Evolutionary conservation across 2,329 filamentous ascomycete species (phyloP).

Genomic region (Botrytis fabae): DNA sequence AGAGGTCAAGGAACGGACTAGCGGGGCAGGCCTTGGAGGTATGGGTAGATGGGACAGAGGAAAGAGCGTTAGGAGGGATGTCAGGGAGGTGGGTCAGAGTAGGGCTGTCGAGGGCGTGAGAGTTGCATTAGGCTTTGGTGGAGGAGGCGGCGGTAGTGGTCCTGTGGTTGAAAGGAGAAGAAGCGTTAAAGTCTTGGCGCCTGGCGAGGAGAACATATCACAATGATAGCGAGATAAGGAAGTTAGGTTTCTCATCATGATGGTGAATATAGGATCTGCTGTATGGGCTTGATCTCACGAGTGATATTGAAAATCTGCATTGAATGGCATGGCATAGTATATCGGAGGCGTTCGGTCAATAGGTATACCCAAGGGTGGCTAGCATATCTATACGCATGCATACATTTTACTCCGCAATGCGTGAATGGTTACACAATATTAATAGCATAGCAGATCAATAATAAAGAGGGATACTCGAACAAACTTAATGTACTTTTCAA

Average conservation of each 20-base stretch:
- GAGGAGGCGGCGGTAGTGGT: constrained; percentile 15
- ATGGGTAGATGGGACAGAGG: constrained; percentile 23
- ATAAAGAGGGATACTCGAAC: not conserved
- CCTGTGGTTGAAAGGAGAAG: constrained; percentile 58
- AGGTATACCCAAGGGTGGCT: constrained; percentile 13
- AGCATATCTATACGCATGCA: not conserved
- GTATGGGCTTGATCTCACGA: not conserved
- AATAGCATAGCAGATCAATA: not conserved
- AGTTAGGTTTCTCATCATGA: not conserved
- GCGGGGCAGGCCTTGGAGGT: not conserved
- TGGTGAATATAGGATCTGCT: not conserved
- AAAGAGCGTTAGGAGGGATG: constrained; percentile 48
- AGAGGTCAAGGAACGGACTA: constrained; percentile 33
- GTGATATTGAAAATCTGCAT: not conserved
- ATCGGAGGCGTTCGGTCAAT: constrained; percentile 16
- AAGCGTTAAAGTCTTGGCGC: constrained; percentile 60
- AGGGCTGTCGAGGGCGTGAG: constrained; percentile 60
- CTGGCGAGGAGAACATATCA: constrained; percentile 33
- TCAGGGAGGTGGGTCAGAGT: constrained; percentile 58
- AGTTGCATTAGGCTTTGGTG: constrained; percentile 47
- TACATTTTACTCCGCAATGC: not conserved
- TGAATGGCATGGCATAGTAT: not conserved
- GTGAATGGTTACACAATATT: not conserved
- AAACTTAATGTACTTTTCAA: too few relatives aligned
- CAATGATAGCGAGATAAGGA: not conserved